Conservation (phyloP, 2,329 filamentous ascomycete species). For the Lojkania enalia region DNA sequence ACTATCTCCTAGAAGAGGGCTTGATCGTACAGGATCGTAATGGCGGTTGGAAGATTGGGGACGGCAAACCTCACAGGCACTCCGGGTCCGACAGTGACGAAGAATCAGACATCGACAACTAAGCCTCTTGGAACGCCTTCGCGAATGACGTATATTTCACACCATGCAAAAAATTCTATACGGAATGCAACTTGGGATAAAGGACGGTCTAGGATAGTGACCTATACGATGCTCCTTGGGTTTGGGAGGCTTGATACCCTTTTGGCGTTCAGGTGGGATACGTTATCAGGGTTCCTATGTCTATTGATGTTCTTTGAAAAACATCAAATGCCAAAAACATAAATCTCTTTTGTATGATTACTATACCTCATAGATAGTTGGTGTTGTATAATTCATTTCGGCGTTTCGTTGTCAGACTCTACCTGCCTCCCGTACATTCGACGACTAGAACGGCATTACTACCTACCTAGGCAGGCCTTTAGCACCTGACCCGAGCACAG, state of each 20-base stretch:
- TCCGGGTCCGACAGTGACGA: constrained; percentile 14
- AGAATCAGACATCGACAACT: constrained; percentile 4
- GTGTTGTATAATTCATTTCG: constrained; percentile 2
- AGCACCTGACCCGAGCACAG: too few species aligned
- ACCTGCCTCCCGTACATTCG: too few species aligned
- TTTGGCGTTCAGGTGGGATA: constrained; percentile 4
- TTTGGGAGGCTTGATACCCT: not conserved
- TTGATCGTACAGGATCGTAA: constrained; percentile 36
- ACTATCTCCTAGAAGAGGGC: constrained; percentile 46
- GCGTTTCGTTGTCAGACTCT: too few species aligned
- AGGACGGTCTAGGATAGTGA: not conserved
- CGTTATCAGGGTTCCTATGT: not conserved
- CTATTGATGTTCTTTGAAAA: constrained; percentile 1
- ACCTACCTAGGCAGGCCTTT: too few species aligned
- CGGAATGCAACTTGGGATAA: not conserved
- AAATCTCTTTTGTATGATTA: not conserved
- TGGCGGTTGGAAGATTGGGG: constrained; percentile 39
- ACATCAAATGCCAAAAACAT: constrained; percentile 6
- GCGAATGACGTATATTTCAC: too few species aligned
- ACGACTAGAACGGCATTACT: too few species aligned
- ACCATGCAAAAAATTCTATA: not conserved
- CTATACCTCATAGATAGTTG: constrained; percentile 9
- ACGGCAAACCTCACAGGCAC: constrained; percentile 28
- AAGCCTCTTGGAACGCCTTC: too few species aligned
- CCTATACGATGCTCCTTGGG: not conserved